Conservation (phyloP, 768 basidiomycete species). For the Fomitopsis serialis region DNA sequence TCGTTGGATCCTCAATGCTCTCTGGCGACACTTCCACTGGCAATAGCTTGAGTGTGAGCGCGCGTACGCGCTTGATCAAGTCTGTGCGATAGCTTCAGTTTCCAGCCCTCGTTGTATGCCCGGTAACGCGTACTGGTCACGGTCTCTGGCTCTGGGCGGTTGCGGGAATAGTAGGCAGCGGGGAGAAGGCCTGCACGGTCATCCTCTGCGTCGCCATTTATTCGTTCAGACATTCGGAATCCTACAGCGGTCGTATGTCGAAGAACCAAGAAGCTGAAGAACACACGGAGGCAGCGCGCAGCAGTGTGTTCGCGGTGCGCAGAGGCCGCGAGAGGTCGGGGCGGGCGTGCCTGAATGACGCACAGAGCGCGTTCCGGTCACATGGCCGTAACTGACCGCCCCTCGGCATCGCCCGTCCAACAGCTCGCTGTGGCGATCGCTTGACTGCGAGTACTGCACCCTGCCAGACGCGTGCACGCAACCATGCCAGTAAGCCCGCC, state of each 20-base stretch:
- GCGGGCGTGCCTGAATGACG: too few species aligned
- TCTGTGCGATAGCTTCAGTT: conserved; percentile 35
- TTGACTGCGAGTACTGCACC: background rate
- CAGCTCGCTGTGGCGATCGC: background rate
- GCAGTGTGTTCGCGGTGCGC: background rate
- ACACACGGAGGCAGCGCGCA: background rate
- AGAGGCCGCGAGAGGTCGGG: too few species aligned
- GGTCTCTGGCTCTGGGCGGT: conserved; percentile 60
- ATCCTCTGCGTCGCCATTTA: background rate
- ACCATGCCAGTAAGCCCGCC: conserved; percentile 20
- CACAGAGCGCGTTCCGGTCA: background rate
- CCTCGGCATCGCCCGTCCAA: background rate
- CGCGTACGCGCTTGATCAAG: conserved; percentile 74
- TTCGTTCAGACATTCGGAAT: background rate
- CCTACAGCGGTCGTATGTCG: background rate
- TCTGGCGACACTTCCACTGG: conserved; percentile 74
- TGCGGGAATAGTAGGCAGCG: background rate
- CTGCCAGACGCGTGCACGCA: background rate
- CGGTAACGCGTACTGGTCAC: conserved; percentile 56
- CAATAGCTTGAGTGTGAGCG: conserved; percentile 68
- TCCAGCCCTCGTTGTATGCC: background rate
- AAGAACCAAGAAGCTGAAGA: background rate
- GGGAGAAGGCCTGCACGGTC: background rate
- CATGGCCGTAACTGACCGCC: background rate
- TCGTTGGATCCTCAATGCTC: conserved; percentile 69